These are phyloP conservation scores for Didymella arachidicola DNA, from an alignment of 2,329 filamentous ascomycete genomes.

Conservation along the genomic window DNA sequence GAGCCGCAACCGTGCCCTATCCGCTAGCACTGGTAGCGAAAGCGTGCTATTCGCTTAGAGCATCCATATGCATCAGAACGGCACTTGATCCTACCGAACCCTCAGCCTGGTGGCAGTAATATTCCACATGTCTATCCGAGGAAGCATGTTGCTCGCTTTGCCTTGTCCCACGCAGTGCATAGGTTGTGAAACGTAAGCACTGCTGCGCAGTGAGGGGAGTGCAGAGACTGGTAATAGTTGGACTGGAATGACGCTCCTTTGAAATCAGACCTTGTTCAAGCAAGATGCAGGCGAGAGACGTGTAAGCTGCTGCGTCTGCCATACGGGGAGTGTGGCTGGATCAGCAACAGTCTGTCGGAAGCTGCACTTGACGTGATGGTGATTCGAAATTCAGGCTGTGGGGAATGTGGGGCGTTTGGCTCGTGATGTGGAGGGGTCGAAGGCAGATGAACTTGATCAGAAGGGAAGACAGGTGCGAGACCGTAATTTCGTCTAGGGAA, in stretches of 20 bases:
- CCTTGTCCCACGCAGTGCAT: not conserved
- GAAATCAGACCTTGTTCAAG: not conserved
- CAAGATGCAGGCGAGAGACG: not conserved
- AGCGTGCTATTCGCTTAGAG: not conserved
- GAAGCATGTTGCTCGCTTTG: not conserved
- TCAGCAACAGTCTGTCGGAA: constrained; percentile 12
- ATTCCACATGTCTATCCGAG: not conserved
- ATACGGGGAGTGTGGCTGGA: not conserved
- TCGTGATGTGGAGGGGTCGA: not conserved
- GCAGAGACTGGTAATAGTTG: not conserved
- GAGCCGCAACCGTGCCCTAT: constrained; percentile 18
- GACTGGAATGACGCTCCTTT: not conserved
- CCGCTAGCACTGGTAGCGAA: constrained; percentile 10
- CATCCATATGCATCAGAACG: constrained; percentile 10
- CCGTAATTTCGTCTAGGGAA: not conserved
- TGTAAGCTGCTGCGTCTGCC: not conserved
- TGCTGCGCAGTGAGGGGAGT: not conserved
- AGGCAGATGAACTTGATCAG: not conserved
- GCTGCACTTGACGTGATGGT: constrained; percentile 13
- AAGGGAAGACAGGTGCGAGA: too few species aligned
- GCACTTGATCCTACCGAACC: constrained; percentile 1
- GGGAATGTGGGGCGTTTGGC: constrained; percentile 14
- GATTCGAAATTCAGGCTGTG: constrained; percentile 5
- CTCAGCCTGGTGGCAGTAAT: not conserved
- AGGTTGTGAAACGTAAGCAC: not conserved